phyloP scores from a whole-genome alignment of 2,329 filamentous ascomycete genomes.

The Sporothrix protearum region DNA sequence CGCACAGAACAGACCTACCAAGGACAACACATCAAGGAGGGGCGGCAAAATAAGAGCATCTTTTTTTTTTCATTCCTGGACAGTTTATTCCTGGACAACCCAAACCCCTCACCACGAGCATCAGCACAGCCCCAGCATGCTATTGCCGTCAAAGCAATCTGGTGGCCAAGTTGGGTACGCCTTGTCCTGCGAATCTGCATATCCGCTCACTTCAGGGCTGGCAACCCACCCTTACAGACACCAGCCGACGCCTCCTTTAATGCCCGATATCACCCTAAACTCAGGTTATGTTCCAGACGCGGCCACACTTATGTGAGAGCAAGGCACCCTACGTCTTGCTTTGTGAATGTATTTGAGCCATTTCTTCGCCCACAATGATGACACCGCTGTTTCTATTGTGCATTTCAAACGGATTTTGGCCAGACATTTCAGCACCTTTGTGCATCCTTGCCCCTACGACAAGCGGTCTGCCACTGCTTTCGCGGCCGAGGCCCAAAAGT shows the following conservation, averaged over 20 bases:
- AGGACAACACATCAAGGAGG: constrained; percentile 2
- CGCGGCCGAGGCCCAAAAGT: not conserved
- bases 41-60: not conserved
- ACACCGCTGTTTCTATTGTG: not conserved
- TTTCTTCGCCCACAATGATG: not conserved
- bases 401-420: not conserved
- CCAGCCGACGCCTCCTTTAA: not conserved
- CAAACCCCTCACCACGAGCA: not conserved
- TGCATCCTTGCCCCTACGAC: not conserved
- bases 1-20: not conserved
- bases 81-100: not conserved
- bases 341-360: not conserved
- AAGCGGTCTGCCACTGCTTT: not conserved
- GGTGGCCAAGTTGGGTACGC: not conserved
- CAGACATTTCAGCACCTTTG: not conserved
- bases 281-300: not conserved
- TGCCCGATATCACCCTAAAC: not conserved
- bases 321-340: not conserved
- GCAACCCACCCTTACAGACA: not conserved
- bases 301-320: not conserved
- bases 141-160: not conserved
- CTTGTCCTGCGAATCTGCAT: not conserved
- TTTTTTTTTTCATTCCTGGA: too few relatives aligned
- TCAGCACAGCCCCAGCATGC: not conserved
- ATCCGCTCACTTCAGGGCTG: not conserved